phyloP scores from a whole-genome alignment of 78 protist genomes.

The Tieghemostelium lacteum region DNA sequence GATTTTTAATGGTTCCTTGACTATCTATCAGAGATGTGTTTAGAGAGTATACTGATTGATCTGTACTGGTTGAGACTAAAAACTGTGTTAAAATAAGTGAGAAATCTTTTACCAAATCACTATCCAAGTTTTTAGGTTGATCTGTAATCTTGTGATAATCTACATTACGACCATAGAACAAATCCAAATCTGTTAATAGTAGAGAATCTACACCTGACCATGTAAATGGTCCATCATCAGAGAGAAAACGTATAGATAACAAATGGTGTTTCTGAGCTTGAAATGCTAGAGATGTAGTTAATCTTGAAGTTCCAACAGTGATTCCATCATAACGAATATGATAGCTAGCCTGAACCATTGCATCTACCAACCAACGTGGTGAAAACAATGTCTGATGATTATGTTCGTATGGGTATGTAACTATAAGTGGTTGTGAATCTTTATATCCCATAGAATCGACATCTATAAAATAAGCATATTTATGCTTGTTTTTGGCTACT shows the following conservation, averaged over 20 bases:
- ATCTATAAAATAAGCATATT: constrained; percentile 12
- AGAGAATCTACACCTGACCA: constrained; percentile 46
- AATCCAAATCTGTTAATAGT: constrained; percentile 37
- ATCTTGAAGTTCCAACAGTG: constrained; percentile 6
- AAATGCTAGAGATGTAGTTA: constrained; percentile 29
- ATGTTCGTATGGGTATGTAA: constrained; percentile 64
- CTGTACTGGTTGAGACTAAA: not conserved
- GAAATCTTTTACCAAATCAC: not conserved
- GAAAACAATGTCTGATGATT: constrained; percentile 16
- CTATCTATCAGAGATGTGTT: not conserved
- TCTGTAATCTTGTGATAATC: constrained; percentile 17
- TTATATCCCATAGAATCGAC: constrained; percentile 35
- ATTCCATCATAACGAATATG: not conserved
- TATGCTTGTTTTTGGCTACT: not conserved
- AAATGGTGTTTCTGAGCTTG: constrained; percentile 67
- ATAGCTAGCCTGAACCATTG: constrained; percentile 3
- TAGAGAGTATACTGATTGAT: not conserved
- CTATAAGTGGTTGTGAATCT: not conserved
- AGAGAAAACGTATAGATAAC: constrained; percentile 5
- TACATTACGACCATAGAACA: constrained; percentile 24
- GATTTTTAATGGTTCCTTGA: not conserved
- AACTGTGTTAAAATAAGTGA: not conserved
- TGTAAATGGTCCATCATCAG: constrained; percentile 64
- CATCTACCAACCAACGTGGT: constrained; percentile 44
- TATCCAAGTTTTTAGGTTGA: constrained; percentile 35